Conservation (phyloP, 2,329 filamentous ascomycete genomes). For the Neofusicoccum sp. region DNA sequence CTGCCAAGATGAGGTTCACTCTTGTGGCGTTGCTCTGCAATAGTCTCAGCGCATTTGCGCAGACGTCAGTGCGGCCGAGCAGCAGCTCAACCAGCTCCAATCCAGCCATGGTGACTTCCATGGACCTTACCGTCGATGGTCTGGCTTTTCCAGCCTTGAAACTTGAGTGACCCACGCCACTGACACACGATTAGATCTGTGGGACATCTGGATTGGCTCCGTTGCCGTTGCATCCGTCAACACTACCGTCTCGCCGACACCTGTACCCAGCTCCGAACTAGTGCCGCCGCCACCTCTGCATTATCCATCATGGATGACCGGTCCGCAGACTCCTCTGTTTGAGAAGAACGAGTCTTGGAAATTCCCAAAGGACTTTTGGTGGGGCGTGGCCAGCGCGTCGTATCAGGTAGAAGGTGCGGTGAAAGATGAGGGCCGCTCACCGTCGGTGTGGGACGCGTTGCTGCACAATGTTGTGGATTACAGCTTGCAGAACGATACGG, state of each 20-base stretch:
- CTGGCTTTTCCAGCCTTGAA: neutral
- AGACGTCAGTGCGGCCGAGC: neutral
- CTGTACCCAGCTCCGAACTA: constrained; percentile 34
- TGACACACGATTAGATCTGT: constrained; percentile 18
- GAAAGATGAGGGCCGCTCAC: constrained; percentile 40
- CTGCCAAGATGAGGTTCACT: neutral
- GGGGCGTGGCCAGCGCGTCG: constrained; percentile 43
- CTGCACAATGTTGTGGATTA: constrained; percentile 31
- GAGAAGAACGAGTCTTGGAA: constrained; percentile 29
- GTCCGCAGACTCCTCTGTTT: constrained; percentile 29
- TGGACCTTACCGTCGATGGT: constrained; percentile 10
- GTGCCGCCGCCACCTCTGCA: constrained; percentile 34
- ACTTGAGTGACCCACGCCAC: neutral
- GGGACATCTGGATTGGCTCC: constrained; percentile 27
- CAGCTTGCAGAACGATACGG: constrained; percentile 34
- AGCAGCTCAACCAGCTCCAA: constrained; percentile 4
- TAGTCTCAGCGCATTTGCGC: neutral
- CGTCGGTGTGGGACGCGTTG: constrained; percentile 41
- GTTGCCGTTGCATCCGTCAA: constrained; percentile 25
- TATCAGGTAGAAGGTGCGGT: constrained; percentile 48
- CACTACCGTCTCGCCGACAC: constrained; percentile 28
- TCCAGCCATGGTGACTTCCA: neutral
- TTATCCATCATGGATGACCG: constrained; percentile 32
- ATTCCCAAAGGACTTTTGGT: constrained; percentile 39
- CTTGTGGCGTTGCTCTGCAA: neutral